phyloP scores from a whole-genome alignment of 2,329 filamentous ascomycete species.

The Diaporthe sp. region DNA sequence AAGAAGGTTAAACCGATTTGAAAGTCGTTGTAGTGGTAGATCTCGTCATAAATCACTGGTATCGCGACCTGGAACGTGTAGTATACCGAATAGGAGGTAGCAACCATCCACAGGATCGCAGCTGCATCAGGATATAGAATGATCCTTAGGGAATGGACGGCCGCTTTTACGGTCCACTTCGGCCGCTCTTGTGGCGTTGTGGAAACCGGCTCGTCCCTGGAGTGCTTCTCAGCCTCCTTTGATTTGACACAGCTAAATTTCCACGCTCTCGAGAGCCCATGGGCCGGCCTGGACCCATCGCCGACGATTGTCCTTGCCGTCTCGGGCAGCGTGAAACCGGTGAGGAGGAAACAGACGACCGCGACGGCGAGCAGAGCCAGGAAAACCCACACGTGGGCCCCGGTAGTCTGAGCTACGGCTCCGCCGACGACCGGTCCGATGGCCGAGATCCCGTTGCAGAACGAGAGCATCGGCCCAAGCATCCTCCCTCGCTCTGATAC shows the following conservation, averaged over 20 bases:
- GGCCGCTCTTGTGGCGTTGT: not conserved
- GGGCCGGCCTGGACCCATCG: conserved; percentile 56
- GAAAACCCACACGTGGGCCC: conserved; percentile 72
- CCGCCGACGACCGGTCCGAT: conserved; percentile 40
- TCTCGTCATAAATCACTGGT: conserved; percentile 60
- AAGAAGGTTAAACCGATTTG: conserved; percentile 37
- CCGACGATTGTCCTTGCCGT: conserved; percentile 64
- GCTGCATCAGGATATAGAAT: conserved; percentile 68
- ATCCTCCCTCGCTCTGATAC: conserved; percentile 76
- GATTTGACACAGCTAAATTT: conserved; percentile 54
- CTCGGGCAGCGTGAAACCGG: conserved; percentile 65
- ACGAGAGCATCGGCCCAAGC: conserved; percentile 72
- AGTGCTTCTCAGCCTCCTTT: conserved; percentile 51
- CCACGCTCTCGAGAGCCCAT: conserved; percentile 63
- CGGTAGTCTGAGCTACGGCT: conserved; percentile 46
- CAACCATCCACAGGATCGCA: conserved; percentile 55
- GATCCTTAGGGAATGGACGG: conserved; percentile 61
- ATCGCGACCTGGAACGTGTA: conserved; percentile 66
- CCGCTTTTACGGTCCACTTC: not conserved
- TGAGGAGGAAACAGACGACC: conserved; percentile 55
- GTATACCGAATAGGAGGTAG: conserved; percentile 61
- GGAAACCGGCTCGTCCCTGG: conserved; percentile 58
- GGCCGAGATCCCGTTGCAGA: conserved; percentile 60
- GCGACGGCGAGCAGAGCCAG: conserved; percentile 67
- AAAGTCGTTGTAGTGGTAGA: conserved; percentile 60